Evolutionary conservation across 2,329 filamentous ascomycete species (phyloP).

Genomic region (Phialophora expanda): DNA sequence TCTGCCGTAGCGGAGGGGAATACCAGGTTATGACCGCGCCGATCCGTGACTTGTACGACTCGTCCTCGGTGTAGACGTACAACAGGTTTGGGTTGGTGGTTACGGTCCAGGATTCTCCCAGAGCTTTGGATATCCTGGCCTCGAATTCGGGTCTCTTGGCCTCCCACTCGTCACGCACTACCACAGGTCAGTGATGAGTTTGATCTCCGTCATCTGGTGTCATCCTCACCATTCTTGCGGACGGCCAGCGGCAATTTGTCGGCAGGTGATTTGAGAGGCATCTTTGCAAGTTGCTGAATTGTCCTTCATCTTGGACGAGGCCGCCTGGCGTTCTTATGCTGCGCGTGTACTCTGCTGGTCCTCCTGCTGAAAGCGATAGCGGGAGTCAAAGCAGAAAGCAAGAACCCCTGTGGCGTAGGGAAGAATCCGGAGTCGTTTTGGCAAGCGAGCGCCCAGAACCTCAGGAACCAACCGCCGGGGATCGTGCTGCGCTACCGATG

Average conservation of each 20-base stretch:
- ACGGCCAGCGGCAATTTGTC: conserved; percentile 33
- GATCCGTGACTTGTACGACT: conserved; percentile 51
- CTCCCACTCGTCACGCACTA: conserved; percentile 62
- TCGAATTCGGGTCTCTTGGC: conserved; percentile 54
- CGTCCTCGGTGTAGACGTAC: conserved; percentile 43
- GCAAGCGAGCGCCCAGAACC: not conserved
- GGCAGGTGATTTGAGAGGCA: conserved; percentile 15
- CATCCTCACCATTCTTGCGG: conserved; percentile 27
- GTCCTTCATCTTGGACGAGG: not conserved
- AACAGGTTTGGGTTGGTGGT: conserved; percentile 56
- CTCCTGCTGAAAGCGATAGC: not conserved
- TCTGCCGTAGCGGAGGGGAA: not conserved
- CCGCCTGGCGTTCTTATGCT: not conserved
- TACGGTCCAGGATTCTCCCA: conserved; percentile 59
- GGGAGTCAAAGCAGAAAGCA: not conserved
- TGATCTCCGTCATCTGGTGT: not conserved
- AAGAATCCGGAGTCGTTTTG: not conserved
- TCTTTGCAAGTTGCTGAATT: not conserved
- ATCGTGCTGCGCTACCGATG: not conserved
- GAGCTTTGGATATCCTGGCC: conserved; percentile 51
- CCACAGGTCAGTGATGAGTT: not conserved
- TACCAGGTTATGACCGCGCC: conserved; percentile 51
- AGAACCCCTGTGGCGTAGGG: conserved; percentile 4
- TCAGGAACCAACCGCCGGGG: not conserved
- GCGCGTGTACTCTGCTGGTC: not conserved